These are phyloP conservation scores for Ceratocystis cubensis DNA, from an alignment of 2,329 filamentous ascomycete species.

Conservation along the genomic window DNA sequence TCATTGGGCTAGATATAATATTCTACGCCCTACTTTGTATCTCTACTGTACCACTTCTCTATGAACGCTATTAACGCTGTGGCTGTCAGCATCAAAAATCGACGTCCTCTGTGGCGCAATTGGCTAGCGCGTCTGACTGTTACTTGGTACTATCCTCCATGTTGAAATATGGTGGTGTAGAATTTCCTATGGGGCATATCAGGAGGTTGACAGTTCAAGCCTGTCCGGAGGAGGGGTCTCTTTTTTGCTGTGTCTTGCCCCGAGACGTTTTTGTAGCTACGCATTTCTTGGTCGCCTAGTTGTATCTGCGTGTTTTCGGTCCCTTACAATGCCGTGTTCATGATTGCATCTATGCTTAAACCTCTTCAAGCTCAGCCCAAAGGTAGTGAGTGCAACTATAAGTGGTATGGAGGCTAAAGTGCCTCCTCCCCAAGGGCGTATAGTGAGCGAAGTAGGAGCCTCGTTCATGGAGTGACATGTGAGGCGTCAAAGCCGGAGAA, in stretches of 20 bases:
- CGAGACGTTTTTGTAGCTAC: too few relatives aligned
- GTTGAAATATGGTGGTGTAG: background rate
- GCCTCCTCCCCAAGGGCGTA: background rate
- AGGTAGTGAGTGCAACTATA: background rate
- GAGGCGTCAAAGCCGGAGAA: background rate
- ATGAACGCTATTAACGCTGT: background rate
- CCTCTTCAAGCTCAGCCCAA: background rate
- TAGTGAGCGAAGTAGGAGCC: background rate
- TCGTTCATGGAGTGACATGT: background rate
- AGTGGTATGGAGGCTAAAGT: background rate
- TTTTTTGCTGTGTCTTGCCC: background rate
- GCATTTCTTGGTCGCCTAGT: too few relatives aligned
- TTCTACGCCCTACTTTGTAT: too few relatives aligned
- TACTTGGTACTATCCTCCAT: conserved; percentile 25
- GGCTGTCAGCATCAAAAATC: conserved; percentile 1
- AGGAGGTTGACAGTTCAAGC: conserved; percentile 19
- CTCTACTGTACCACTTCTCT: background rate
- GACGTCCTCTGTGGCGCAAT: conserved; percentile 32
- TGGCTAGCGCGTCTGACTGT: conserved; percentile 50
- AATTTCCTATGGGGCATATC: background rate
- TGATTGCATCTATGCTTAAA: background rate
- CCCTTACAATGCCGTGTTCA: too few relatives aligned
- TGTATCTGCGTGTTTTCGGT: too few relatives aligned
- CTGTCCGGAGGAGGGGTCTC: conserved; percentile 14
- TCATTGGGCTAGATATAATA: background rate